Evolutionary conservation across 495 filamentous ascomycete species (phyloP), one percentile per base, ranked within the genome.

Genomic region (Tuber aestivum): DNA sequence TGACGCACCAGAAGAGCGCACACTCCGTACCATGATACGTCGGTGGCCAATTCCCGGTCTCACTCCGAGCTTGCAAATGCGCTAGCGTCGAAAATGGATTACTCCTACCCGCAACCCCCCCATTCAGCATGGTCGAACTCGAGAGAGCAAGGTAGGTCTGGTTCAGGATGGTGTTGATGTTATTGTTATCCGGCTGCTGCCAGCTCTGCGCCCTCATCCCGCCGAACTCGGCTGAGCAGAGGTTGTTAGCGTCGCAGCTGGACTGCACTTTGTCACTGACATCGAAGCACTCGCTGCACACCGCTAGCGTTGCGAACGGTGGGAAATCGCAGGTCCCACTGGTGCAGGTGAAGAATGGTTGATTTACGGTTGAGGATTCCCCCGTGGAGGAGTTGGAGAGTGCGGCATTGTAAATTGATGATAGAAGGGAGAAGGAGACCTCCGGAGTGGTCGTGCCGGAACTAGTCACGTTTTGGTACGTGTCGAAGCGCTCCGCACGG

Each of bases 161-260:
- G 44, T 81, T 81, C 7, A 81, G 41, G 40, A 81, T 68, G 23
- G 80, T 81, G 65, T 80, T 80, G 40, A 80, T 68, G 37, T 56
- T 70, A 21, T n/a, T 72, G n/a, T 23, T 38, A 56, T 27, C 35
- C 35, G 61, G 70, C 1, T 35, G 23, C 12, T 48, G 4, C 78
- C 75, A 78, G 32, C 79, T 56, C 14, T 20, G 61, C n/a, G 78
- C 72, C 1, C 35, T 68, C 18, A 81, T 20, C 5, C 68, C 70
- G 8, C 74, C 69, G 27, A 81, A 81, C 0, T n/a, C 42, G 7
- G 80, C 80, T 1, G 35, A 27, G 44, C 80, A 81, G 8, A n/a
- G 37, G 12, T 40, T 48, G 70, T 71, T 9, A 20, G 14, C 42
- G 65, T 79, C 72, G 71, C 80, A 81, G 70, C 27, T 42, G 18